Base-by-base conservation (phyloP, 108 stramenopile genomes). In the Heterococcus sp. region DNA sequence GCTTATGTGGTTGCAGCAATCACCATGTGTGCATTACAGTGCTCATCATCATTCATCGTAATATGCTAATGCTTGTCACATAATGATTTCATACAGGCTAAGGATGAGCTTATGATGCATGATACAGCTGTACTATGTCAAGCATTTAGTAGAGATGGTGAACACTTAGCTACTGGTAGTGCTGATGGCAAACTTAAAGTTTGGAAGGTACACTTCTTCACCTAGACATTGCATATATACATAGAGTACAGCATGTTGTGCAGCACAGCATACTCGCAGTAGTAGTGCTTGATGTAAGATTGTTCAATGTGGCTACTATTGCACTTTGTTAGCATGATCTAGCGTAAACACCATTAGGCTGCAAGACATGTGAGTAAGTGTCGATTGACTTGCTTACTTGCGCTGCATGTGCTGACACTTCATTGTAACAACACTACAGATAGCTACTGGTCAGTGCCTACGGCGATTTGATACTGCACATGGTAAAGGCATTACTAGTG, bases 31-130 rank as follows among this genome's bases (percentile, higher is more conserved):
- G n/a, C n/a, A n/a, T n/a, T n/a, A n/a, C n/a, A n/a, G n/a, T n/a
- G n/a, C n/a, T n/a, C n/a, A n/a, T n/a, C n/a, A n/a, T n/a, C n/a
- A n/a, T n/a, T n/a, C n/a, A n/a, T n/a, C n/a, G n/a, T n/a, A n/a
- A 67, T 93, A 63, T 86, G 90, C 65, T 88, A 79, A 1, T 81
- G 82, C 28, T 84, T 87, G 37, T 21, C 46, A 58, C 46, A 21
- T 21, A 21, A 83, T 91, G 29, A 79, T n/a, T n/a, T n/a, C 82
- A 29, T 88, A 33, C 94, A 94, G 85, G 88, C 89, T 63, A 84
- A 87, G 30, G 93, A 94, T 35, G 93, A 97, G 70, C 83, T 95
- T 31, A 91, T 99, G 91, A 86, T 93, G 83, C 94, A 96, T 84
- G 90, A 92, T 70, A 77, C 90, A 46, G 87, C 91, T 0, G 84